These are phyloP conservation scores for Lactifluus echinatus DNA, from an alignment of 768 basidiomycete species.

Conservation along the genomic window DNA sequence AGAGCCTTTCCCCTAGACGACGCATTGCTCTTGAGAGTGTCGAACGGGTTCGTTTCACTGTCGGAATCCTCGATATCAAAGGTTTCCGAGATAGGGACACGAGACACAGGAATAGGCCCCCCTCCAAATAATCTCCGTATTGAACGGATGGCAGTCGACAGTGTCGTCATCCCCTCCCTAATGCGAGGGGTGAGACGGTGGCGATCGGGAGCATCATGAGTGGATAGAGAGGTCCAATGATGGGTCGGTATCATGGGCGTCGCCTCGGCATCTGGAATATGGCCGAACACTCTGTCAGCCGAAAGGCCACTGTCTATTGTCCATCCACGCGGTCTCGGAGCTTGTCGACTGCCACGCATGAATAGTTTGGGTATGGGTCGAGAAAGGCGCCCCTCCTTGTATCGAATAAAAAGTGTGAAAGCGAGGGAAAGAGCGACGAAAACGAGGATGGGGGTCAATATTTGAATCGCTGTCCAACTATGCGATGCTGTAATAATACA, in stretches of 20 bases:
- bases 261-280: constrained; percentile 1
- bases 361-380: not conserved
- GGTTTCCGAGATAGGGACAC: not conserved
- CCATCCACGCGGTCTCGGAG: constrained; percentile 5
- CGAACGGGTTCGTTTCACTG: not conserved
- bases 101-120: constrained; percentile 11
- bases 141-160: constrained; percentile 1
- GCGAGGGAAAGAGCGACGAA: not conserved
- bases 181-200: not conserved
- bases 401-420: not conserved
- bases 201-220: not conserved
- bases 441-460: constrained; percentile 10
- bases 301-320: not conserved
- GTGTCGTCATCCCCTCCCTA: not conserved
- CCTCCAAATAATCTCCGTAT: constrained; percentile 5
- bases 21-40: not conserved
- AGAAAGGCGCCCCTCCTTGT: constrained; percentile 4
- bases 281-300: not conserved
- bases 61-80: constrained; percentile 9
- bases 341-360: constrained; percentile 6
- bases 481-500: constrained; percentile 14
- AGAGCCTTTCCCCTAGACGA: not conserved
- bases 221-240: not conserved
- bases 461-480: constrained; percentile 2
- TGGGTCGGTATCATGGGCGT: constrained; percentile 7